Evolutionary conservation across 305 asterid genomes (phyloP).

Genomic region (Stenogyne calaminthoides): DNA sequence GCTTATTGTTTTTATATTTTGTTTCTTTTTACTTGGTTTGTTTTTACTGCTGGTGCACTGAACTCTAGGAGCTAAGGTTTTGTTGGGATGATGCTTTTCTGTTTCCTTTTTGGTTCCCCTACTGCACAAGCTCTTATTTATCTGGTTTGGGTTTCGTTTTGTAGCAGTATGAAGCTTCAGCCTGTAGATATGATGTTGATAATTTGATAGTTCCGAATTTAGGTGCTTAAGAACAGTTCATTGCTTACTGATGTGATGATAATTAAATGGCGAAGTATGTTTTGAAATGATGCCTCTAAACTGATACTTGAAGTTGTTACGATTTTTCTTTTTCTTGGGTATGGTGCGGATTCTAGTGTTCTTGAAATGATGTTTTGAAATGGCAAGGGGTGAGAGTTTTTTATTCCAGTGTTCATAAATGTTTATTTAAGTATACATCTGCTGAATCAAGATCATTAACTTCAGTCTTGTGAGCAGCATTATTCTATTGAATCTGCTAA

Average conservation of each 20-base stretch:
- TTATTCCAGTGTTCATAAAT: not conserved
- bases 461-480: not conserved
- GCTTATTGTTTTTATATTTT: not conserved
- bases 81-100: not conserved
- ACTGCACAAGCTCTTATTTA: not conserved
- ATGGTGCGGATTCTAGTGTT: not conserved
- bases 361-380: too few species aligned
- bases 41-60: constrained; percentile 16
- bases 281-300: not conserved
- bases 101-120: not conserved
- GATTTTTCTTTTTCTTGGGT: not conserved
- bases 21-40: not conserved
- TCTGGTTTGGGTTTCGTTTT: not conserved
- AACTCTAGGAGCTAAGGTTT: constrained; percentile 32
- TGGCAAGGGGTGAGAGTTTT: not conserved
- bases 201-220: not conserved
- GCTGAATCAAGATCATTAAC: not conserved
- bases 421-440: not conserved
- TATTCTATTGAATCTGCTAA: not conserved
- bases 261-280: not conserved
- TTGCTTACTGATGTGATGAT: not conserved
- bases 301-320: not conserved
- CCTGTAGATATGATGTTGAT: not conserved
- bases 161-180: not conserved
- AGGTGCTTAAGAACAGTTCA: not conserved